phyloP scores from a whole-genome alignment of 208 protist species.

The Angomonas ambiguus region DNA sequence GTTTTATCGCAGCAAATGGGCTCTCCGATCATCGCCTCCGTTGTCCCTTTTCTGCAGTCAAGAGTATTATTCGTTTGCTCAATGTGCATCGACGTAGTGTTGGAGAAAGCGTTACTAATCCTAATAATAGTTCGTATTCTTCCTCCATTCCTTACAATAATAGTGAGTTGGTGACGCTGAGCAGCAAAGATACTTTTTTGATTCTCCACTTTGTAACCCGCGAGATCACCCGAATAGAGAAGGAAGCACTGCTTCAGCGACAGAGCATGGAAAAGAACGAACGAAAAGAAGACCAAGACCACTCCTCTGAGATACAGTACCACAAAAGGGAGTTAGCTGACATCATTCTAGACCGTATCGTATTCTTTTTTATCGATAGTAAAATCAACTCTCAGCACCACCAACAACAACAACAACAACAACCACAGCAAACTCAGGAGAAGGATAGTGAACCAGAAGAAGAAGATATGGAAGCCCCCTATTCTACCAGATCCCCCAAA shows the following conservation, averaged over 20 bases:
- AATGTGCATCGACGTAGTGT: neutral
- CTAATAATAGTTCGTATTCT: neutral
- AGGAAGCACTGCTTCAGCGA: neutral
- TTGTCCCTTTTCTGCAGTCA: constrained; percentile 30
- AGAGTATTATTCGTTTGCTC: constrained; percentile 26
- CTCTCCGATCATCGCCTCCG: constrained; percentile 56
- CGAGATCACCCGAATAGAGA: constrained; percentile 43
- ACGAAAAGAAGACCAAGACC: neutral
- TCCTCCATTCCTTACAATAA: neutral
- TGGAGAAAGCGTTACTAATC: neutral
- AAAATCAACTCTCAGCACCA: constrained; percentile 13
- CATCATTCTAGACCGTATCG: constrained; percentile 48
- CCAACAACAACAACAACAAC: neutral
- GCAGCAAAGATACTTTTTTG: constrained; percentile 36
- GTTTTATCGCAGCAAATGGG: constrained; percentile 56
- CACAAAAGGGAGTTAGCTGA: constrained; percentile 41
- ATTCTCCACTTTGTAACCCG: constrained; percentile 60
- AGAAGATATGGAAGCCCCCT: too few relatives aligned
- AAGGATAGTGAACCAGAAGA: neutral
- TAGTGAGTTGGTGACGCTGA: neutral
- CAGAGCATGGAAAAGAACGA: too few relatives aligned
- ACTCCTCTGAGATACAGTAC: constrained; percentile 8
- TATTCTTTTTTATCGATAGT: constrained; percentile 61
- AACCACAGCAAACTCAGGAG: too few relatives aligned
- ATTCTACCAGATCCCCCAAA: too few relatives aligned